Base-by-base conservation (phyloP, 805 yeast species). In the Candida sithepensis region DNA sequence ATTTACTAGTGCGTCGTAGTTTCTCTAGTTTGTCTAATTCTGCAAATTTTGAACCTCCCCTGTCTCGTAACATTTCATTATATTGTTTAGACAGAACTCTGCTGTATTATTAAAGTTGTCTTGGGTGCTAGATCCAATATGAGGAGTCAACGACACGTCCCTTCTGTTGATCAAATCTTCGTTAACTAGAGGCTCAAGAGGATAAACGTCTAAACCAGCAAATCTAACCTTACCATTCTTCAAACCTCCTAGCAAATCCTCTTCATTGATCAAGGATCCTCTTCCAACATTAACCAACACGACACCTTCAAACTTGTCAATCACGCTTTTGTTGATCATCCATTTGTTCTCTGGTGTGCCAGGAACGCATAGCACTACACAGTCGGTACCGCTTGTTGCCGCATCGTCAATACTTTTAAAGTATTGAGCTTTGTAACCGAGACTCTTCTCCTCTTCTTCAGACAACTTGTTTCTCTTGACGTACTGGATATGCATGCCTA, bases 221-320 rank as follows among this genome's bases (percentile, higher is more conserved):
- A 82, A 78, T 7, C 75, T 65, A 2, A 87, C 72, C 45, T 81
- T 75, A 0, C 88, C 88, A 7, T 72, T 55, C 47, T 81, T 71
- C 45, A 87, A 68, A 0, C 84, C 91, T 4, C 67, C 72, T 10
- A 85, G 69, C 42, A 86, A 64, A 2, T 80, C 90, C n/a, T 75
- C 71, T 55, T 83, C 89, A 54, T 85, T 81, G 50, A 87, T 73
- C 32, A 85, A 77, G 2, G 75, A 56, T 1, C 95, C 96, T 50
- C 96, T 71, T 2, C 95, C 95, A 38, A 87, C 81, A 58, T 87
- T 87, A 42, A 87, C 81, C 21, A 87, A 68, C 44, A 87, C 71
- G 6, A 83, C 73, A 1, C 86, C 84, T 37, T 70, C 67, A 47
- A 85, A 69, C 42, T 68, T 55, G 8, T 65, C 63, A 20, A 87